phyloP scores from a whole-genome alignment of 345 rosid species.

The Brassica cretica region DNA sequence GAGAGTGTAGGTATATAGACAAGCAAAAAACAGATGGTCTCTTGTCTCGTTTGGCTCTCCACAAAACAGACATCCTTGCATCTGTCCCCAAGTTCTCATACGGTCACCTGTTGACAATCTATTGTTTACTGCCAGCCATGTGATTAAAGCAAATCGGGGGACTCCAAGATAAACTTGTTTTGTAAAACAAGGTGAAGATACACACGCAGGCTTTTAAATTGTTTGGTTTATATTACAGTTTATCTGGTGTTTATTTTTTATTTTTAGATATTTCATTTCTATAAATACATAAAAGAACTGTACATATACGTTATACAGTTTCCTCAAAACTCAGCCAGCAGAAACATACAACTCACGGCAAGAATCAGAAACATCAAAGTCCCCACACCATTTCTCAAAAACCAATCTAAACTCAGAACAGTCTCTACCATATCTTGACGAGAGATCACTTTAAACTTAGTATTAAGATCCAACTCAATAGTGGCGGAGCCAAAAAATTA shows the following conservation, averaged over 20 bases:
- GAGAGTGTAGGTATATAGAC: too few species aligned
- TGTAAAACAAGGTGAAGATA: too few species aligned
- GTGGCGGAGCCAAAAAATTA: too few species aligned
- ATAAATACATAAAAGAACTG: background rate
- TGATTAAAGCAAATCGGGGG: background rate
- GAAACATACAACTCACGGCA: conserved; percentile 20
- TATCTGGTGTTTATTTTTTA: too few species aligned
- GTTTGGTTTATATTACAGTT: too few species aligned
- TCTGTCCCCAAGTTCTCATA: too few species aligned
- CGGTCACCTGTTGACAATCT: too few species aligned
- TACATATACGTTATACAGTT: background rate
- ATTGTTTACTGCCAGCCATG: too few species aligned
- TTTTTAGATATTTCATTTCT: background rate
- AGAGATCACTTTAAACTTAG: conserved; percentile 21
- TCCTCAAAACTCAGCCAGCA: conserved; percentile 14
- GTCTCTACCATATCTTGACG: background rate
- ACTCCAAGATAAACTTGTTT: background rate
- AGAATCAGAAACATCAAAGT: conserved; percentile 11
- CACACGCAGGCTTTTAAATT: too few species aligned
- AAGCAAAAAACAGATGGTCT: too few species aligned
- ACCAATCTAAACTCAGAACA: conserved; percentile 28
- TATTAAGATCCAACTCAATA: conserved; percentile 30
- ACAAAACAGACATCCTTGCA: too few species aligned
- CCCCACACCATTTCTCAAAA: conserved; percentile 39
- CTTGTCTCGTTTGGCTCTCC: too few species aligned